phyloP scores from a whole-genome alignment of 1,139 yeast species.

The Spathaspora sp. region DNA sequence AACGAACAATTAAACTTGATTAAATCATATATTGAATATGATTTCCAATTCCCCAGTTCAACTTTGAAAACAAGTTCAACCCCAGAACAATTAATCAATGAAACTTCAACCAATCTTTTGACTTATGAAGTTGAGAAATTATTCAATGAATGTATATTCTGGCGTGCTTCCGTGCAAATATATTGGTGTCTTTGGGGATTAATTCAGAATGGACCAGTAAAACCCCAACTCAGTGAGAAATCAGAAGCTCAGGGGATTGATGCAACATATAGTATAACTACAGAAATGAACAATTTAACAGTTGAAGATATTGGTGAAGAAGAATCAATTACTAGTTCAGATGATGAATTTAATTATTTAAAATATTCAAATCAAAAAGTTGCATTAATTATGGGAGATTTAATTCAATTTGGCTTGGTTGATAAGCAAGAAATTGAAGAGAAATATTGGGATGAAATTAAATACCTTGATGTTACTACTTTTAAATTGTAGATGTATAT shows the following conservation, averaged over 20 bases:
- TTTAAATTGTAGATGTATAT: constrained; percentile 22
- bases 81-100: constrained; percentile 17
- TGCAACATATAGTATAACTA: constrained; percentile 41
- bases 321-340: constrained; percentile 37
- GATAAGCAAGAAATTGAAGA: constrained; percentile 31
- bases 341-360: constrained; percentile 79
- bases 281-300: constrained; percentile 27
- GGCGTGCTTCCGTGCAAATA: constrained; percentile 81
- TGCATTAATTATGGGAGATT: constrained; percentile 71
- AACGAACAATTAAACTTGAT: constrained; percentile 71
- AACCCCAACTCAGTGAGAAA: constrained; percentile 16
- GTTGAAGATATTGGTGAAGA: constrained; percentile 16
- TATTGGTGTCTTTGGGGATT: constrained; percentile 94
- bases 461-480: constrained; percentile 39
- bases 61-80: constrained; percentile 25
- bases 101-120: constrained; percentile 24
- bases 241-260: constrained; percentile 31
- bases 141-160: constrained; percentile 63
- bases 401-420: constrained; percentile 60
- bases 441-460: constrained; percentile 26
- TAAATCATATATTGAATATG: constrained; percentile 67
- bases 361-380: constrained; percentile 76
- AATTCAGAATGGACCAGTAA: constrained; percentile 61
- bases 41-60: constrained; percentile 41
- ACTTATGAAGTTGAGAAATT: constrained; percentile 58